phyloP scores from a whole-genome alignment of 148 eudicot genomes.

The Chenopodium formosanum region DNA sequence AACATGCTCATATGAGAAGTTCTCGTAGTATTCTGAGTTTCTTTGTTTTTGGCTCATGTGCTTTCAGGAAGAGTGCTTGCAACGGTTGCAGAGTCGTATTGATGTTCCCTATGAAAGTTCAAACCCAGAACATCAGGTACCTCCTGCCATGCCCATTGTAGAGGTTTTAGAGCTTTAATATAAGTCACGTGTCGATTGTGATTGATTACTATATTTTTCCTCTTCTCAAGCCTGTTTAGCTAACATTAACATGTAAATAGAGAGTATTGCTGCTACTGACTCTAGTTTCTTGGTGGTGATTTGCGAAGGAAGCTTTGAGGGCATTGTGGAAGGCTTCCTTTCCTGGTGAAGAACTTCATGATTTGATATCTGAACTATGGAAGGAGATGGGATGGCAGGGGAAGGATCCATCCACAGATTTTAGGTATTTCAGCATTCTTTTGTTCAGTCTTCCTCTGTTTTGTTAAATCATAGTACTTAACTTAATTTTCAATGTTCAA shows the following conservation, averaged over 20 bases:
- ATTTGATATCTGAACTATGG: conserved; percentile 92
- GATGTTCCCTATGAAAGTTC: conserved; percentile 85
- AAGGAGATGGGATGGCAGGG: conserved; percentile 99
- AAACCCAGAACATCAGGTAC: conserved; percentile 81
- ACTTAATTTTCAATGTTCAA: conserved; percentile 22
- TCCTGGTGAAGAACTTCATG: conserved; percentile 73
- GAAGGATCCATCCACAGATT: conserved; percentile 99
- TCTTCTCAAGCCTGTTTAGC: background rate
- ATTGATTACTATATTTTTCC: background rate
- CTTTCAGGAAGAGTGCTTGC: conserved; percentile 83
- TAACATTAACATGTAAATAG: conserved; percentile 1
- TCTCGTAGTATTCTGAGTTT: background rate
- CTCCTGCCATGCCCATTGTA: background rate
- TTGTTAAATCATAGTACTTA: conserved; percentile 10
- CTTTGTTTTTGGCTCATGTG: conserved; percentile 13
- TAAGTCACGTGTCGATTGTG: background rate
- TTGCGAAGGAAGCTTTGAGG: conserved; percentile 69
- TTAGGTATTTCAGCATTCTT: conserved; percentile 46
- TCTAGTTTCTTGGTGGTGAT: conserved; percentile 6
- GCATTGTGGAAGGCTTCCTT: conserved; percentile 90
- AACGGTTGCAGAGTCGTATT: conserved; percentile 74
- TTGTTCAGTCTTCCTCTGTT: conserved; percentile 1
- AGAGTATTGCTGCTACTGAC: background rate
- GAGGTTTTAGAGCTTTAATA: background rate
- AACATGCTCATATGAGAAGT: background rate